Base-by-base conservation (phyloP, 2,329 filamentous ascomycete species). In the Alternaria arborescens region DNA sequence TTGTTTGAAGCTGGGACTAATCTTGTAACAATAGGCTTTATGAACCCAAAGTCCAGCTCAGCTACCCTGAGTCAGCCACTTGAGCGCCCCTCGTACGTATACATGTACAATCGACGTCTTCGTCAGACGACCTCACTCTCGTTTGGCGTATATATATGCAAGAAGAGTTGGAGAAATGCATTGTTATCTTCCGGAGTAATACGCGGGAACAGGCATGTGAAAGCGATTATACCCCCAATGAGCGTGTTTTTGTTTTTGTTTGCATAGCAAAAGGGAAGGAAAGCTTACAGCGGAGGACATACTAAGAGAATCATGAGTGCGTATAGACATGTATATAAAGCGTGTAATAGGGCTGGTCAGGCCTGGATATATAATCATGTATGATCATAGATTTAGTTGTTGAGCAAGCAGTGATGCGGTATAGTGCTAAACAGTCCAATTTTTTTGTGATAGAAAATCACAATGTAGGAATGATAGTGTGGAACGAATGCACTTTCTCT, bases 41-140 rank as follows among this genome's bases (percentile, higher is more conserved):
- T 47, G 62, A 65, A 52, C 62, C 62, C 48, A 60, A 46, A 28
- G 47, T 60, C 47, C 62, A 65, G 47, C 60, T 62, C 36, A 52
- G 48, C 40, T 65, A 60, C 41, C 62, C 62, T 24, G 59, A 65
- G 26, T 51, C 52, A 10, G 60, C 58, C 34, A 30, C 28, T 24
- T 53, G n/a, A 41, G 22, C 16, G 6, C 20, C 12, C 20, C 20
- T 24, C 20, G 24, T 24, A 24, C 40, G 20, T 12, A 42, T 42
- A 42, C 40, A 8, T 42, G 7, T 24, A 24, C 20, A 42, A 42
- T 20, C 20, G 14, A 14, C 10, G 40, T 41, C 40, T 41, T 22
- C 18, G 40, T 41, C 40, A 20, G 18, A 41, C 18, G 5, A 14
- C 12, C 40, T 42, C 12, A 24, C 11, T 16, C 40, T 16, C 40